These are phyloP conservation scores for Diaporthe amygdali DNA, from an alignment of 2,329 filamentous ascomycete species.

Conservation along the genomic window DNA sequence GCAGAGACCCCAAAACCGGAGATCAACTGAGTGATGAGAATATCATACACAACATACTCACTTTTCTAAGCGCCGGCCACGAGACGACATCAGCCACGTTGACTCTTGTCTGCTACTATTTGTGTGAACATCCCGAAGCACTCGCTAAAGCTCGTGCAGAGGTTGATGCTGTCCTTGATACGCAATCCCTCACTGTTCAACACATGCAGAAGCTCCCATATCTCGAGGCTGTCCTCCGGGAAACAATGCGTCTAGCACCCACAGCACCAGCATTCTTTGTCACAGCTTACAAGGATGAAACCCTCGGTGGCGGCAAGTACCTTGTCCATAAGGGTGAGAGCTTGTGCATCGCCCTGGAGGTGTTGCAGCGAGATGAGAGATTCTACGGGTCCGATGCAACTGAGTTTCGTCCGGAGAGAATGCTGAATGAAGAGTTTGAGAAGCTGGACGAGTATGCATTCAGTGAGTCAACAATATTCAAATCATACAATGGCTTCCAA, in stretches of 20 bases:
- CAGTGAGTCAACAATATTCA: no score
- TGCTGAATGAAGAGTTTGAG: conserved; percentile 53
- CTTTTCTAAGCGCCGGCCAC: conserved; percentile 41
- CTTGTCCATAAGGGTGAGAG: conserved; percentile 51
- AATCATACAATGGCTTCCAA: no score
- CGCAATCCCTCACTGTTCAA: conserved; percentile 46
- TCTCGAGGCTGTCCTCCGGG: conserved; percentile 58
- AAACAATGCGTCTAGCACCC: conserved; percentile 56
- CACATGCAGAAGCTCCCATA: conserved; percentile 59
- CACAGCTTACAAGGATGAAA: conserved; percentile 39
- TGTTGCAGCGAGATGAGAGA: conserved; percentile 58
- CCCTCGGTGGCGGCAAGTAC: conserved; percentile 60
- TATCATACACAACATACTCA: conserved; percentile 2
- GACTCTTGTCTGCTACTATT: conserved; percentile 48
- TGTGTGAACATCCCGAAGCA: conserved; percentile 55
- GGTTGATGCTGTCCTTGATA: conserved; percentile 56
- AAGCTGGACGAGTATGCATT: conserved; percentile 44
- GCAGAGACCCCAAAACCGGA: neutral
- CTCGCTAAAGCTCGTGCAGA: conserved; percentile 58
- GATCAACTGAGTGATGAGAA: conserved; percentile 48
- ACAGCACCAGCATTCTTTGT: conserved; percentile 54
- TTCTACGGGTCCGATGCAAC: conserved; percentile 63
- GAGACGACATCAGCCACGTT: conserved; percentile 62
- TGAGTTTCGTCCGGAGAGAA: conserved; percentile 65
- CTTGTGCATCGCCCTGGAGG: conserved; percentile 46